Evolutionary conservation across 306 rosid genomes (phyloP).

Genomic region (Pterocarpus macrocarpus): DNA sequence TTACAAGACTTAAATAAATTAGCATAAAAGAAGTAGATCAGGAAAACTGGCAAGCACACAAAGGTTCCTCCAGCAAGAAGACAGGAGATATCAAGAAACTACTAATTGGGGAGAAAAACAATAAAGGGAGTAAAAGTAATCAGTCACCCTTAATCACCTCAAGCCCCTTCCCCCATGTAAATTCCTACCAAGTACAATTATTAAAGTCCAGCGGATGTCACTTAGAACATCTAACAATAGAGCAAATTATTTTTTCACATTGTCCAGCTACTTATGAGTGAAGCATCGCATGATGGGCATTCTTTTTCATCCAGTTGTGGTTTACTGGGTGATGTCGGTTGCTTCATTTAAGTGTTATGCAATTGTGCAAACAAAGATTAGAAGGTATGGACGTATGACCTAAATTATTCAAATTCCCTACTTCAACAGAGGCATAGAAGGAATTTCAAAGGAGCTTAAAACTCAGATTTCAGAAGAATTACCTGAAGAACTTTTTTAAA

Average conservation of each 20-base stretch:
- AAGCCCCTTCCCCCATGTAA: neutral
- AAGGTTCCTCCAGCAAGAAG: constrained; percentile 17
- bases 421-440: neutral
- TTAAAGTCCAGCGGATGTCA: neutral
- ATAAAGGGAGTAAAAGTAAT: constrained; percentile 10
- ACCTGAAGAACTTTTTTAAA: neutral
- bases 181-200: too few species aligned
- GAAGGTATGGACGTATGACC: neutral
- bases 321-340: neutral
- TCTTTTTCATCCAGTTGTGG: neutral
- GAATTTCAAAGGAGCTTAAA: neutral
- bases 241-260: constrained; percentile 14
- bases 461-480: neutral
- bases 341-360: neutral
- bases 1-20: constrained; percentile 13
- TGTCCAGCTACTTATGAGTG: neutral
- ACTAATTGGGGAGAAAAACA: constrained; percentile 13
- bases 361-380: neutral
- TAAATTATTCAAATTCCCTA: neutral
- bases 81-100: constrained; percentile 8
- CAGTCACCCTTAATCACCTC: constrained; percentile 19
- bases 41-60: neutral
- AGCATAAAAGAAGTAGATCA: constrained; percentile 27
- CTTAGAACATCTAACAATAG: constrained; percentile 27
- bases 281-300: neutral